Base-by-base conservation (phyloP, 306 rosid species). In the Vicia sativa region DNA sequence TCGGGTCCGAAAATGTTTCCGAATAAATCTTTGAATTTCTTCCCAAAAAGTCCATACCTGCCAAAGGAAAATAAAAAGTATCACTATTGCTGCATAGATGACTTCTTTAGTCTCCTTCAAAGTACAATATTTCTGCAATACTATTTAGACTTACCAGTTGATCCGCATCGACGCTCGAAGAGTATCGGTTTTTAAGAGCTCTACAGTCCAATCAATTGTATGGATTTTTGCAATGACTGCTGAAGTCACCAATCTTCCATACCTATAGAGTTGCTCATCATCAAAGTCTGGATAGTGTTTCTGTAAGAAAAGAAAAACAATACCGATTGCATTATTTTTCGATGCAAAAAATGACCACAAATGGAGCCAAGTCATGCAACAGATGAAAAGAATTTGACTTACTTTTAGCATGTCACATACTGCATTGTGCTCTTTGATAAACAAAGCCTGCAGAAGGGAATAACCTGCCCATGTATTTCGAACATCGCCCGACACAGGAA, bases 171-270 rank as follows among this genome's bases (percentile, higher is more conserved):
- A 88, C 7, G 82, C 95, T 10, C 71, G 52, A 35, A 90, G 84
- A 65, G 88, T 87, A 49, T 87, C 86, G 11, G 88, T 87, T 67
- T 78, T 87, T 7, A 90, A 69, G 65, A 90, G 91, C 73, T 90
- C 90, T 7, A 87, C 84, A 44, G 96, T 87, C 95, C 96, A 90
- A 74, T 87, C 96, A 60, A 87, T 87, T 63, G 95, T 90, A 81
- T 90, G 96, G 62, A 90, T 74, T 77, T 90, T 90, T 11, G 96
- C 96, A 61, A 80, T 85, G 49, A 87, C 86, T 13, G 95, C 91
- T 61, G 96, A 84, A 65, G 87, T 87, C 71, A 85, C 96, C 82
- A 90, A 67, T 77, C 91, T 84, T 65, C 91, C 88, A 67, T 78
- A 79, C 79, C 87, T 72, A 50, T 81, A 90, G 77, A 87, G 85